Base-by-base conservation (phyloP, 2,329 filamentous ascomycete genomes). In the Aspergillus amoenus region DNA sequence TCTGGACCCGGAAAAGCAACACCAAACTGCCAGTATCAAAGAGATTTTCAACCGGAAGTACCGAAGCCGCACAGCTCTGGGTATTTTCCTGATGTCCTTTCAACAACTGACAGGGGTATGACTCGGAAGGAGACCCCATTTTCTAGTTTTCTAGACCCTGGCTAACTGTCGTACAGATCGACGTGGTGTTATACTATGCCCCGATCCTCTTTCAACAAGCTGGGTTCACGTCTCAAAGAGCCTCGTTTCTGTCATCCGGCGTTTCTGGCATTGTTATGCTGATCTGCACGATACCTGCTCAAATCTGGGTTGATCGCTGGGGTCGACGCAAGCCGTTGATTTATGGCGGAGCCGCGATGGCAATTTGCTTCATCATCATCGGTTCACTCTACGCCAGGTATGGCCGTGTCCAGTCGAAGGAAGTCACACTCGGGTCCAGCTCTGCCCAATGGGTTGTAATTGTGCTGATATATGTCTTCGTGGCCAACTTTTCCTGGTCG, bases 151-250 rank as follows among this genome's bases (percentile, higher is more conserved):
- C 15, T 4, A 17, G 21, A 34, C 17, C 17, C 32, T 21, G 30
- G 48, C 55, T 57, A 50, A 57, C 17, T 9, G 17, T 11, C 5
- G 24, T 22, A 22, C 21, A 61, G 59, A 61, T 61, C 21, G 60
- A 60, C 22, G 60, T 58, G 2, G 58, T 62, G n/a, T 18, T 70
- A 52, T 70, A 70, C 53, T 70, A 70, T 34, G 68, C 68, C 1
- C 68, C 69, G 0, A 68, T 69, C 24, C 58, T 70, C 4, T 70
- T 70, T 50, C 61, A 66, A 42, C 67, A 70, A 50, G 68, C 68
- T 17, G 68, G 68, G 2, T 61, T 70, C 17, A 57, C 52, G 11
- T 60, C 45, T 3, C 65, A 61, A 1, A 58, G 58, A 3, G 55
- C 62, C 3, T 69, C 68, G 0, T 61, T 71, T 8, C 60, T 70